Percentiles rank a stretch among this genome's conserved stretches.
These are phyloP conservation scores for Endotrypanum monterogeii DNA, from an alignment of 208 protist genomes.

Conservation along the genomic window DNA sequence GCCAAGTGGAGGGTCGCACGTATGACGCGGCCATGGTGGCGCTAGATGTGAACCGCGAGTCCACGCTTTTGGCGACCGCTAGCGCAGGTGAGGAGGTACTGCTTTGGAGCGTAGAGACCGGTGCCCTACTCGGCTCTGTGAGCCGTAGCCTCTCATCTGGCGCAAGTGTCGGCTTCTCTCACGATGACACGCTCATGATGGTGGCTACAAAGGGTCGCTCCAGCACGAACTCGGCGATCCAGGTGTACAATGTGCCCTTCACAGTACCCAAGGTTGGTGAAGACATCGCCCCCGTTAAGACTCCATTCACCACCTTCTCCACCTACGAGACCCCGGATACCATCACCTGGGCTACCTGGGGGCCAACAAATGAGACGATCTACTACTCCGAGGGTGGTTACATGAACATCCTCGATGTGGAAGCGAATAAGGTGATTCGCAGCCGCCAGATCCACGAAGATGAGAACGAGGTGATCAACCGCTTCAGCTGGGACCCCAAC, in stretches of 20 bases:
- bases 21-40: conserved; percentile 91
- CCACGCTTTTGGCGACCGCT: conserved; percentile 85
- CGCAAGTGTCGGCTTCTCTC: conserved; percentile 77
- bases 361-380: conserved; percentile 96
- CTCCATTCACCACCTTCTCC: conserved; percentile 62
- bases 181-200: conserved; percentile 92
- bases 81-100: conserved; percentile 73
- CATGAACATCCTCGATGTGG: conserved; percentile 93
- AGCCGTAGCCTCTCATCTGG: conserved; percentile 69
- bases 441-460: conserved; percentile 64
- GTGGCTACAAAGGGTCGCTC: conserved; percentile 90
- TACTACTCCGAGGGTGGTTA: conserved; percentile 94
- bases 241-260: conserved; percentile 91
- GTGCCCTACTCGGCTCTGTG: conserved; percentile 80
- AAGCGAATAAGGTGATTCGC: conserved; percentile 81
- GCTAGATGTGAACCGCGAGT: conserved; percentile 93
- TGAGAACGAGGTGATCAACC: conserved; percentile 66
- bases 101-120: conserved; percentile 94
- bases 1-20: conserved; percentile 35
- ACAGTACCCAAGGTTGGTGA: conserved; percentile 50
- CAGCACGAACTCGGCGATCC: conserved; percentile 77
- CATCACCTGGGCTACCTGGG: conserved; percentile 94
- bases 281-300: conserved; percentile 62
- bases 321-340: conserved; percentile 62
- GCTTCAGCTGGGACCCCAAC: conserved; percentile 92